These are phyloP conservation scores for Juncus effusus DNA, from an alignment of 176 grass and related monocot genomes.

Conservation along the genomic window DNA sequence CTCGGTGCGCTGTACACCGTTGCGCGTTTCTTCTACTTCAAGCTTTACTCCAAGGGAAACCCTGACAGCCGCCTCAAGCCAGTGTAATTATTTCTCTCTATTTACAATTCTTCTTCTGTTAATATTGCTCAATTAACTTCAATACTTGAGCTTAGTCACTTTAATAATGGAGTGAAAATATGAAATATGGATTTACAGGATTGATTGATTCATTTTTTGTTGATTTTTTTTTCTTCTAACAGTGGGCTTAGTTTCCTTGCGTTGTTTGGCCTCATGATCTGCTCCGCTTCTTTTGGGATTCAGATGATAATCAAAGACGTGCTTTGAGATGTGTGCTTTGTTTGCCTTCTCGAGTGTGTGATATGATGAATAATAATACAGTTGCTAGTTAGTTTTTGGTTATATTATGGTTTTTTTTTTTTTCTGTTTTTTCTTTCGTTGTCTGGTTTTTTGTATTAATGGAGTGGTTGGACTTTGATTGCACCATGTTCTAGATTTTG, in stretches of 20 bases:
- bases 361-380: background rate
- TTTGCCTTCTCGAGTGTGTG: background rate
- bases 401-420: background rate
- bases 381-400: slow-evolving; percentile 1
- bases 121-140: no score
- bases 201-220: slow-evolving; percentile 1
- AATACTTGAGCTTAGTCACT: no score
- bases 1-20: slow-evolving; percentile 62
- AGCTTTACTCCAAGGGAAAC: slow-evolving; percentile 76
- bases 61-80: slow-evolving; percentile 85
- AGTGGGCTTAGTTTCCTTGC: slow-evolving; percentile 75
- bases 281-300: slow-evolving; percentile 70
- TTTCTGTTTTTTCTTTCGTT: slow-evolving; percentile 3
- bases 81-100: slow-evolving; percentile 44
- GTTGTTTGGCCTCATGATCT: slow-evolving; percentile 61
- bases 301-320: slow-evolving; percentile 55
- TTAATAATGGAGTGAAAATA: no score
- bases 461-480: background rate
- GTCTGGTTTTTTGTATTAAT: background rate
- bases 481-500: background rate
- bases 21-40: slow-evolving; percentile 95
- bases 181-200: background rate
- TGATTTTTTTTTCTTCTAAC: background rate
- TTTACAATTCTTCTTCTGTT: background rate
- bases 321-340: slow-evolving; percentile 37